A percentile compares a stretch with the other conserved stretches of the same genome.
Conservation (phyloP, 106 monocot genomes). For the Narthecium ossifragum region DNA sequence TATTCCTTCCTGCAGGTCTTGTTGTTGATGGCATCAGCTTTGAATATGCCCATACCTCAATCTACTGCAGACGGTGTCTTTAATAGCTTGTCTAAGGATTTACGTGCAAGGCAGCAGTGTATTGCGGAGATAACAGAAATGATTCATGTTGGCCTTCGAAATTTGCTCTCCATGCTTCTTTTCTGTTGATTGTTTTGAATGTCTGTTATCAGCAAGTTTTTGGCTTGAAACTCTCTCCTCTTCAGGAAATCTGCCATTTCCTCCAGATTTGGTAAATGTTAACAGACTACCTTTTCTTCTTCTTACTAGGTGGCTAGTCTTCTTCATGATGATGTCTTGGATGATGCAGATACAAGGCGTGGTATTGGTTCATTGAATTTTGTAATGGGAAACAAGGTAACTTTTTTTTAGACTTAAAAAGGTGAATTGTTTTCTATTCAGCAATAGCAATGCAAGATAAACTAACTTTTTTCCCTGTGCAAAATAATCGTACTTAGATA, state of each 20-base stretch:
- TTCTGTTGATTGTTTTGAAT: background rate
- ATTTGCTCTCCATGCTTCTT: background rate
- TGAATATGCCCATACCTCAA: slow-evolving; percentile 52
- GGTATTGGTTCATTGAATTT: slow-evolving; percentile 89
- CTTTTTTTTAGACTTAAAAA: too few relatives aligned
- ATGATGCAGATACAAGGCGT: slow-evolving; percentile 96
- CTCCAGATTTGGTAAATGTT: background rate
- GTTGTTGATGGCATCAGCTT: slow-evolving; percentile 82
- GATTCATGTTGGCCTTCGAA: slow-evolving; percentile 79
- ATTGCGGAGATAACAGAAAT: slow-evolving; percentile 96
- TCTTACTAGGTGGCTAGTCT: slow-evolving; percentile 79
- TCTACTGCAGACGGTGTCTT: slow-evolving; percentile 32
- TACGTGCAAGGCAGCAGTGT: slow-evolving; percentile 67
- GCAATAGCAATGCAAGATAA: too few relatives aligned
- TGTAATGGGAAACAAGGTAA: slow-evolving; percentile 95
- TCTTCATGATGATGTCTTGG: slow-evolving; percentile 97
- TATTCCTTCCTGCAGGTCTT: slow-evolving; percentile 48
- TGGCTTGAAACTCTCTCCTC: too few relatives aligned
- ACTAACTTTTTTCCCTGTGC: too few relatives aligned
- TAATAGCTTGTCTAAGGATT: slow-evolving; percentile 30
- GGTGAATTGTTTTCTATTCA: too few relatives aligned
- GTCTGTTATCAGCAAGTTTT: slow-evolving; percentile 1
- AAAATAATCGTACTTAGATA: too few relatives aligned
- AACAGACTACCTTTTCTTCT: slow-evolving; percentile 1
- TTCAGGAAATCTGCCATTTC: too few relatives aligned